phyloP scores from a whole-genome alignment of 2,329 filamentous ascomycete species.

The Scleromitrula shiraiana region DNA sequence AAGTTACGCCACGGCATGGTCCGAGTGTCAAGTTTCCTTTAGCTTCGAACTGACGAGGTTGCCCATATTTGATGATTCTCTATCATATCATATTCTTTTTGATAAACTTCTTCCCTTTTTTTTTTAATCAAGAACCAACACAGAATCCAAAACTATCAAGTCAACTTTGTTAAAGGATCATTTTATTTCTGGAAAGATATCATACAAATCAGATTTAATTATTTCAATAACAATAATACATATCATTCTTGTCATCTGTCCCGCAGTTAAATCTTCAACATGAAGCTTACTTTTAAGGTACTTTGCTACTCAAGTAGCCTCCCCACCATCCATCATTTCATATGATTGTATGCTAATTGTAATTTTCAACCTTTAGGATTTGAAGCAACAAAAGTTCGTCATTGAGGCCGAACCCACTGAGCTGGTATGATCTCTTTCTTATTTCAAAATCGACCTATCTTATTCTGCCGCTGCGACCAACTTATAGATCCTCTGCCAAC shows the following conservation, averaged over 20 bases:
- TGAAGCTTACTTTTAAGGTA: conserved; percentile 69
- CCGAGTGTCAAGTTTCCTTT: not conserved
- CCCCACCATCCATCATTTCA: conserved; percentile 19
- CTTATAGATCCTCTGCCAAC: conserved; percentile 7
- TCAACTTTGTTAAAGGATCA: no score
- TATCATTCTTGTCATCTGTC: not conserved
- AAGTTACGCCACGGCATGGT: not conserved
- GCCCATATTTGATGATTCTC: no score
- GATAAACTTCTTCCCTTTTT: no score
- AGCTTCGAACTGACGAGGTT: not conserved
- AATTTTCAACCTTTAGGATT: conserved; percentile 54
- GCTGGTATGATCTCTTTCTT: conserved; percentile 55
- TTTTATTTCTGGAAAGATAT: not conserved
- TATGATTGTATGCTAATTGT: conserved; percentile 17
- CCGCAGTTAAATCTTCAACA: conserved; percentile 34
- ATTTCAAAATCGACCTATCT: not conserved
- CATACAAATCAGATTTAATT: no score
- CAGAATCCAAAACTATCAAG: no score
- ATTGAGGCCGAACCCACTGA: conserved; percentile 92
- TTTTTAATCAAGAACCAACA: not conserved
- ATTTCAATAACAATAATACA: no score
- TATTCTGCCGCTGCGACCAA: not conserved
- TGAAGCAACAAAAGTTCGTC: conserved; percentile 97
- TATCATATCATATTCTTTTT: no score
- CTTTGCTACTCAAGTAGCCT: conserved; percentile 17